Evolutionary conservation across 164 flowering plant species (phyloP).

Genomic region (Macadamia tetraphylla): DNA sequence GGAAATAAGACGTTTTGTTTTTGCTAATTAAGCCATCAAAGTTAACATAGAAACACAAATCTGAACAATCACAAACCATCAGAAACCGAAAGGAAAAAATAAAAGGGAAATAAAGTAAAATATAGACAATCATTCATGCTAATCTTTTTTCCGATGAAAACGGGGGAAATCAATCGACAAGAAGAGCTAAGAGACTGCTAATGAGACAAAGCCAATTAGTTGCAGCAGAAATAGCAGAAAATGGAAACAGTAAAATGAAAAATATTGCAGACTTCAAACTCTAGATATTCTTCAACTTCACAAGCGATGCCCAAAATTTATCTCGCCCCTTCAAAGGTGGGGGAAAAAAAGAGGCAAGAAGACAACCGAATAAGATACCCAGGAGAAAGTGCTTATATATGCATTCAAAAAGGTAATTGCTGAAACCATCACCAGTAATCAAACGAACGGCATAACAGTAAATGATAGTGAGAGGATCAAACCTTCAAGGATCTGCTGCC

Average conservation of each 20-base stretch:
- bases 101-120: not conserved
- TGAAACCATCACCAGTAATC: not conserved
- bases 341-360: not conserved
- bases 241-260: not conserved
- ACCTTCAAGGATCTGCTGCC: conserved; percentile 57
- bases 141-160: not conserved
- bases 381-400: not conserved
- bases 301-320: not conserved
- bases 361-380: not conserved
- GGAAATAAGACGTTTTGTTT: not conserved
- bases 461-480: not conserved
- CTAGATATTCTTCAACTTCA: not conserved
- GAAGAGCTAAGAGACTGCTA: no score
- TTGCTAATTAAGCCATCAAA: not conserved
- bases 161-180: not conserved
- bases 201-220: no score
- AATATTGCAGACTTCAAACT: not conserved
- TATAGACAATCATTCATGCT: not conserved
- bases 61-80: no score
- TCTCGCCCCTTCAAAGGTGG: not conserved
- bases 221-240: not conserved
- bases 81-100: no score
- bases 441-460: not conserved
- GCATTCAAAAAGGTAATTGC: not conserved
- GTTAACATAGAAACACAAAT: no score